These are phyloP conservation scores for Castanea mollissima DNA, from an alignment of 306 rosid species.

Conservation along the genomic window DNA sequence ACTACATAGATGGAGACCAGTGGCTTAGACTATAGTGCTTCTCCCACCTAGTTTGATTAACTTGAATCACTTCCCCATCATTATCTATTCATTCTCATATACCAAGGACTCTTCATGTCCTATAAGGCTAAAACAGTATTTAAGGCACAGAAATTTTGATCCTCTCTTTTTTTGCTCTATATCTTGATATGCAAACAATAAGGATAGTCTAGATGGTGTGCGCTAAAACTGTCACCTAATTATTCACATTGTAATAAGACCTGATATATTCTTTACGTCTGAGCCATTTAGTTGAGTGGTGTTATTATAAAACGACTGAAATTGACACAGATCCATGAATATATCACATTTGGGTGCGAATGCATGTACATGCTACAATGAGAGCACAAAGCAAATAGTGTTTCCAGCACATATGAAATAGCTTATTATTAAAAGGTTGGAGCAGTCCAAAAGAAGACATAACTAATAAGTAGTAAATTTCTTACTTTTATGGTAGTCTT, in stretches of 20 bases:
- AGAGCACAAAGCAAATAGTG: neutral
- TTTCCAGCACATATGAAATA: neutral
- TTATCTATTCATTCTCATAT: too few relatives aligned
- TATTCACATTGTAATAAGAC: neutral
- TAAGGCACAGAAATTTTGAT: neutral
- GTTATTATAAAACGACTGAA: neutral
- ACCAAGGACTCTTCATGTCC: too few relatives aligned
- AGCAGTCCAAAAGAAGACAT: neutral
- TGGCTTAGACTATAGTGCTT: constrained; percentile 68
- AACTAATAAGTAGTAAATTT: neutral
- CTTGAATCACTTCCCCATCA: neutral
- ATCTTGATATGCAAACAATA: neutral
- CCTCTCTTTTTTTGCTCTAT: too few relatives aligned
- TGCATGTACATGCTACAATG: neutral
- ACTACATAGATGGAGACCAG: constrained; percentile 61
- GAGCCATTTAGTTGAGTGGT: neutral
- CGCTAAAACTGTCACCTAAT: neutral
- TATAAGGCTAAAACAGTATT: too few relatives aligned
- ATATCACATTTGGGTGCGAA: too few relatives aligned
- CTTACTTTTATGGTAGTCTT: neutral
- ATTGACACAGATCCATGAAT: neutral
- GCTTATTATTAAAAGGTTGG: neutral
- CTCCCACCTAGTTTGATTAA: neutral
- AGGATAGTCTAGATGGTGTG: neutral
- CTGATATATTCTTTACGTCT: neutral